A percentile compares a stretch with the other conserved stretches of the same genome.
phyloP scores from a whole-genome alignment of 2,329 filamentous ascomycete species.

The Colletotrichum eremochloae region DNA sequence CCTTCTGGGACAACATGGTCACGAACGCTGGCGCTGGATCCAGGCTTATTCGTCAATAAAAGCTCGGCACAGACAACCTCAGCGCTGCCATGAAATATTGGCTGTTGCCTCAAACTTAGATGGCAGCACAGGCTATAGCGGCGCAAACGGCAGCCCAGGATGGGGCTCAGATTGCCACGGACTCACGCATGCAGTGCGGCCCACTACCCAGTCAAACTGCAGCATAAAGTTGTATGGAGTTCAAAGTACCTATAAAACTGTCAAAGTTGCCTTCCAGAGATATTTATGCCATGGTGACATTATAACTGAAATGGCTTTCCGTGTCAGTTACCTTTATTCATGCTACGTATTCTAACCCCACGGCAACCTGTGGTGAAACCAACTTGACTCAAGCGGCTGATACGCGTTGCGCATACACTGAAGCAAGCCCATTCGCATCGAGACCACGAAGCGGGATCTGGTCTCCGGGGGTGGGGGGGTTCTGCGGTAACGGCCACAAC shows the following conservation, averaged over 20 bases:
- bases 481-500: conserved; percentile 41
- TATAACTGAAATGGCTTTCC: conserved; percentile 10
- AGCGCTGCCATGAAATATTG: conserved; percentile 52
- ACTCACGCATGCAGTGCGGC: conserved; percentile 26
- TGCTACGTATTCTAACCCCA: background rate
- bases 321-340: background rate
- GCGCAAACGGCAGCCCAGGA: conserved; percentile 10
- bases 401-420: conserved; percentile 5
- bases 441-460: conserved; percentile 49
- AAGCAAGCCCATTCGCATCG: conserved; percentile 47
- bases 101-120: conserved; percentile 45
- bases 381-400: background rate
- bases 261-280: conserved; percentile 24
- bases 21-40: conserved; percentile 55
- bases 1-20: conserved; percentile 59
- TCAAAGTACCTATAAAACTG: conserved; percentile 45
- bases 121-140: conserved; percentile 18
- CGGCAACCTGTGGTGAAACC: background rate
- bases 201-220: conserved; percentile 22
- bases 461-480: conserved; percentile 43
- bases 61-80: conserved; percentile 51
- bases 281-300: background rate
- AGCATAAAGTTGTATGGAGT: conserved; percentile 46
- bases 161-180: conserved; percentile 59
- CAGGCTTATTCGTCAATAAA: conserved; percentile 52